phyloP scores from a whole-genome alignment of 495 filamentous ascomycete genomes.

The Aspergillus incahuasiensis region DNA sequence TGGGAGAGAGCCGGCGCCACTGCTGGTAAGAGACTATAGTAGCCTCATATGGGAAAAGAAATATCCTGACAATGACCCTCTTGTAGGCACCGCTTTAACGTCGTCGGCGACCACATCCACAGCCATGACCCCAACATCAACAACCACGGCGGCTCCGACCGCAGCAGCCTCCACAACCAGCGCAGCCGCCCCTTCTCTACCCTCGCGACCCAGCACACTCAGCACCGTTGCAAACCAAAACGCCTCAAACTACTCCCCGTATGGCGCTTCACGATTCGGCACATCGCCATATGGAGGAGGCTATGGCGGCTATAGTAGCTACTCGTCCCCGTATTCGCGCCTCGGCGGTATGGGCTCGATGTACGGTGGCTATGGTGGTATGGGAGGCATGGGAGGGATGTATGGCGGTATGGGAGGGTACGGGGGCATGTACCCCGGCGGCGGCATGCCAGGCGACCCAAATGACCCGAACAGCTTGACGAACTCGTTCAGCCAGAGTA shows the following conservation, averaged over 20 bases:
- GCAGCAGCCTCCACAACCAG: constrained; percentile 41
- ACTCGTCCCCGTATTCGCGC: constrained; percentile 63
- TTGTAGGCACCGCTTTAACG: constrained; percentile 33
- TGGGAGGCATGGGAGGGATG: constrained; percentile 52
- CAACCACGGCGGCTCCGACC: constrained; percentile 29
- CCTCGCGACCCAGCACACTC: constrained; percentile 70
- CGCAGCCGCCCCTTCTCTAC: constrained; percentile 64
- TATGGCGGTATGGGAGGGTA: constrained; percentile 47
- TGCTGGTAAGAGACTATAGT: constrained; percentile 35
- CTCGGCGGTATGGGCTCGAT: constrained; percentile 55
- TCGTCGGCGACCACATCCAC: constrained; percentile 32
- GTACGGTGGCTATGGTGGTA: constrained; percentile 55
- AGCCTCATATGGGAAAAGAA: constrained; percentile 6
- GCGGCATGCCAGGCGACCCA: constrained; percentile 54
- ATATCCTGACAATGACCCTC: not conserved
- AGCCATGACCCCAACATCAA: constrained; percentile 31
- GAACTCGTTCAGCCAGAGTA: constrained; percentile 83
- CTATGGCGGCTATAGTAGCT: constrained; percentile 46
- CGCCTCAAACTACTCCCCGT: constrained; percentile 77
- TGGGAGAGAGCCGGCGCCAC: constrained; percentile 80
- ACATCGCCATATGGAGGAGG: constrained; percentile 46
- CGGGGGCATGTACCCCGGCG: constrained; percentile 50
- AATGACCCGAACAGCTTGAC: constrained; percentile 93
- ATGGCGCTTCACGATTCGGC: constrained; percentile 58
- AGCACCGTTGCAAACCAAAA: constrained; percentile 76